Base-by-base conservation (phyloP, 2,329 filamentous ascomycete species). In the Chrysosporium keratinophilum region DNA sequence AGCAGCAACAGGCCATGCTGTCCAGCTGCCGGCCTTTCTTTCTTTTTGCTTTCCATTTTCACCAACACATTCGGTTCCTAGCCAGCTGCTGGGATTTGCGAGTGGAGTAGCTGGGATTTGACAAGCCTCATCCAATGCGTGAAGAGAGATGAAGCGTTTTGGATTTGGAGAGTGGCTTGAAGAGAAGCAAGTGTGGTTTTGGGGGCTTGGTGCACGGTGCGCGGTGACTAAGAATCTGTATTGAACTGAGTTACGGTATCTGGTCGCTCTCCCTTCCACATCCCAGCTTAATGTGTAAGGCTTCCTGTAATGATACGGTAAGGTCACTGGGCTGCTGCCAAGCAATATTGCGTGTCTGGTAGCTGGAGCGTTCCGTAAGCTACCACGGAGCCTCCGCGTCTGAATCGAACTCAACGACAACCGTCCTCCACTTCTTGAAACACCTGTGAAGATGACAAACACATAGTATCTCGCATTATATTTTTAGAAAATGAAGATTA, bases 71-170 rank as follows among this genome's bases (percentile, higher is more conserved):
- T 34, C 15, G 17, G 15, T 39, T 48, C 31, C 15, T 28, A 23
- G n/a, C 37, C 42, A 20, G 17, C 42, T 44, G 17, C 17, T 44
- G 17, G 12, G 43, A 2, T 7, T 45, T 34, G 39, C 39, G 39
- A 23, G 47, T 50, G 49, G 39, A 43, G 48, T 3, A 51, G 47
- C 37, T 33, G 48, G 15, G 20, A n/a, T 45, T 37, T 17, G 37
- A 50, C 39, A 35, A 45, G 39, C 44, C 20, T 35, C n/a, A 15
- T 43, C 23, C 49, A 39, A 20, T 45, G 50, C 41, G 31, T 39
- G 41, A 40, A 43, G 39, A 15, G 20, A 46, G 42, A 46, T 52
- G 50, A 46, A 52, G 46, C 42, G 50, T 52, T 52, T 52, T 52
- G 50, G 41, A 52, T 52, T 40, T 41, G 42, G 41, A 41, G 33